A percentile compares a stretch with the other conserved stretches of the same genome.
Evolutionary conservation across 257 asterid genomes (phyloP).

Genomic region (Solanum verrucosum): DNA sequence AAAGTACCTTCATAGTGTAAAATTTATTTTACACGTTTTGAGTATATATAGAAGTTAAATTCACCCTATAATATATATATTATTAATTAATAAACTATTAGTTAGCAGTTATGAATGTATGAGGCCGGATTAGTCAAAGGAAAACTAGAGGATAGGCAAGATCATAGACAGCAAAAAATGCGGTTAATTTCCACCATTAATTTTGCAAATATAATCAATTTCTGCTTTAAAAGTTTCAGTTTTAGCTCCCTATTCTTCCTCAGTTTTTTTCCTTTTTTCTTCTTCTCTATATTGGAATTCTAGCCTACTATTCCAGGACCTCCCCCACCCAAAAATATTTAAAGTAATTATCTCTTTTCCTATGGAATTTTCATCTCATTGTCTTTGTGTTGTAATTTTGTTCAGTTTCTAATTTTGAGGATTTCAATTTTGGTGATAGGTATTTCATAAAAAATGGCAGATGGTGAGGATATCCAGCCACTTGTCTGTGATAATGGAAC

Average conservation of each 20-base stretch:
- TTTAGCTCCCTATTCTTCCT: not conserved
- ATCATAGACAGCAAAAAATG: not conserved
- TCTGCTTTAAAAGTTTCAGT: not conserved
- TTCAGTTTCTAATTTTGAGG: not conserved
- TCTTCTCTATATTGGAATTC: not conserved
- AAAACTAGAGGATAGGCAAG: conserved; percentile 4
- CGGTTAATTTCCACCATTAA: not conserved
- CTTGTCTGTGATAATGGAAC: conserved; percentile 10
- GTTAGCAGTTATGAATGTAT: not conserved
- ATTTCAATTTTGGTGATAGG: not conserved
- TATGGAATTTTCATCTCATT: not conserved
- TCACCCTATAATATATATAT: not conserved
- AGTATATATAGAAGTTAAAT: not conserved
- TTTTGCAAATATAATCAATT: not conserved
- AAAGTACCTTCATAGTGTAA: too few relatives aligned
- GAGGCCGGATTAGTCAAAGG: not conserved
- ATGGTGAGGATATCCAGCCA: conserved; percentile 10
- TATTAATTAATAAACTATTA: not conserved
- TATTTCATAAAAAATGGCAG: not conserved
- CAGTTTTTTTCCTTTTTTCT: not conserved
- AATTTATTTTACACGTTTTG: too few relatives aligned
- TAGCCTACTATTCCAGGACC: not conserved
- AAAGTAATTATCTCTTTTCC: not conserved
- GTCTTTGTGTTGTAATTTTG: not conserved
- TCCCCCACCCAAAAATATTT: not conserved